A percentile compares a stretch with the other conserved stretches of the same genome.
Evolutionary conservation across 2,329 filamentous ascomycete species (phyloP).

Genomic region (Calcarisporium arbuscula): DNA sequence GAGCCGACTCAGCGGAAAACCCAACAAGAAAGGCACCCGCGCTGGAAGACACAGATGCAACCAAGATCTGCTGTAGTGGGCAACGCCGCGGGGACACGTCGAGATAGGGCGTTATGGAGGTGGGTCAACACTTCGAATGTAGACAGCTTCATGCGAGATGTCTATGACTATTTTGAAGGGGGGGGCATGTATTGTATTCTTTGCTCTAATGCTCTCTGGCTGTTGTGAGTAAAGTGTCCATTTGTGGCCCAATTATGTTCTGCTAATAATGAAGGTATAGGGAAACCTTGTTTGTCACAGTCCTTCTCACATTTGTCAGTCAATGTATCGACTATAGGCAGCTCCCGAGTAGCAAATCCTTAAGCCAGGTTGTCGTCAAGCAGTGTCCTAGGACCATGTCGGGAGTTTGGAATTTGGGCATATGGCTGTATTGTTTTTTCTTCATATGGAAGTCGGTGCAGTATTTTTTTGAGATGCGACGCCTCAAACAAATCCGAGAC

Average conservation of each 20-base stretch:
- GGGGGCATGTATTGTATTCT: conserved; percentile 83
- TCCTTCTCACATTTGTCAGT: conserved; percentile 74
- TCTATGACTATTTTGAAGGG: conserved; percentile 80
- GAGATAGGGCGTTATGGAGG: conserved; percentile 80
- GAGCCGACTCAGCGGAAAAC: conserved; percentile 46
- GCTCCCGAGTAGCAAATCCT: conserved; percentile 57
- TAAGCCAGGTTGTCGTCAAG: conserved; percentile 53
- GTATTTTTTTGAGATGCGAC: conserved; percentile 65
- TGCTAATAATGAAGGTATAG: conserved; percentile 30
- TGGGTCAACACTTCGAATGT: conserved; percentile 90
- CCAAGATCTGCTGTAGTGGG: conserved; percentile 22
- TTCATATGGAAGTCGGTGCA: conserved; percentile 77
- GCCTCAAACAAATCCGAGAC: conserved; percentile 71
- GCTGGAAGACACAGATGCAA: conserved; percentile 11
- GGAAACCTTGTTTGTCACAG: conserved; percentile 75
- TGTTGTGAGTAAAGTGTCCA: conserved; percentile 52
- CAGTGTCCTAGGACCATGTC: conserved; percentile 75
- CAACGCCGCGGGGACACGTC: conserved; percentile 26
- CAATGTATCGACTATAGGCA: conserved; percentile 80
- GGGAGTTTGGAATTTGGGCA: conserved; percentile 65
- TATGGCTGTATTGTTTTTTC: conserved; percentile 82
- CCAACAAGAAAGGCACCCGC: conserved; percentile 32
- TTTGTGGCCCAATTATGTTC: no score
- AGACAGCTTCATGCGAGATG: conserved; percentile 76
- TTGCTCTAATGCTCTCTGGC: conserved; percentile 62